phyloP scores from a whole-genome alignment of 2,329 filamentous ascomycete genomes.

The Myriosclerotinia scirpicola region DNA sequence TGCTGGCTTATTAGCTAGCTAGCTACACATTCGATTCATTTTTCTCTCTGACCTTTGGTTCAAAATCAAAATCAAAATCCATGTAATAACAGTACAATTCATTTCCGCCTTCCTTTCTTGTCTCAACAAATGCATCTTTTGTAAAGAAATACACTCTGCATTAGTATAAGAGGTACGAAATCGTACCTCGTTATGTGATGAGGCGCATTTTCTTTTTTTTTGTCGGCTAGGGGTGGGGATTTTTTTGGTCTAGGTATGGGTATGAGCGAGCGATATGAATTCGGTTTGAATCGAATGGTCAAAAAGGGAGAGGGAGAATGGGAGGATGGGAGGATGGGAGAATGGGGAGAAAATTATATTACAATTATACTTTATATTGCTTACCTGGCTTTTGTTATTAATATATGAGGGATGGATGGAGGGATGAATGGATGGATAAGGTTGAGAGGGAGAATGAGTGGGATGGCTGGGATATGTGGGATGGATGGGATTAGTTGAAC shows the following conservation, averaged over 20 bases:
- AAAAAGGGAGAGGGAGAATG: neutral
- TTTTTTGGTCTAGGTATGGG: conserved; percentile 10
- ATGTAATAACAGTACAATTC: conserved; percentile 15
- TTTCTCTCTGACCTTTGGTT: neutral
- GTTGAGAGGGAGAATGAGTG: neutral
- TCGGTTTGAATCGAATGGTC: neutral
- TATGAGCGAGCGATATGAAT: neutral
- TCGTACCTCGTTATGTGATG: neutral
- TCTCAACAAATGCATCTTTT: neutral
- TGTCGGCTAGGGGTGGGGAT: neutral
- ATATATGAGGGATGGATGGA: conserved; percentile 13
- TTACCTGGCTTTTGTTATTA: conserved; percentile 7
- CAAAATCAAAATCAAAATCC: neutral
- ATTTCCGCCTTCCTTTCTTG: neutral
- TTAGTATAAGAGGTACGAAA: neutral
- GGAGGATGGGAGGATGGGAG: too few species aligned
- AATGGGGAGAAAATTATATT: neutral
- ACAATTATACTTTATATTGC: neutral
- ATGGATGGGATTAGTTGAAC: neutral
- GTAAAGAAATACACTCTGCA: neutral
- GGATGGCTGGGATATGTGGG: too few species aligned
- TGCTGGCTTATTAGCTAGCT: neutral
- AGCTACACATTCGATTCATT: neutral
- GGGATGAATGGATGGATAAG: neutral
- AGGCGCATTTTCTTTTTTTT: neutral